Evolutionary conservation across 1,284 basidiomycete genomes (phyloP), one percentile per base, ranked within the genome.

Genomic region (Sphagnurus paluster): DNA sequence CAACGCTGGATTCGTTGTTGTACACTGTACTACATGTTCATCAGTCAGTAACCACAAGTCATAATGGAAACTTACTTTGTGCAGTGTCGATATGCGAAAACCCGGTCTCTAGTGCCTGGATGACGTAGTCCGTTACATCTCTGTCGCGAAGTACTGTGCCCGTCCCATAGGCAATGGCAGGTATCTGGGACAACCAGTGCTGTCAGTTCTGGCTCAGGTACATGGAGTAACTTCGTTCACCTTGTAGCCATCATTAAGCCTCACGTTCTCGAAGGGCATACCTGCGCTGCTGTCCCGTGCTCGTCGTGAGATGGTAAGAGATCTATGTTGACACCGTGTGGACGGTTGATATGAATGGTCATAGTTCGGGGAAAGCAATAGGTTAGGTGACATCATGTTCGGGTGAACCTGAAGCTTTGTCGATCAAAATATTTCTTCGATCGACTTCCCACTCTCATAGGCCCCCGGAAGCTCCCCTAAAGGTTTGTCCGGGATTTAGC

Each of bases 191-290:
- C 3, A 5, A 19, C 13, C 5, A 32, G 29, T 16, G 26, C 28
- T 4, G 26, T 5, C 32, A 14, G 23, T 24, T 10, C 7, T 11
- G 19, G 6, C 11, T 16, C 25, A 13, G 16, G 2, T 39, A n/a
- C n/a, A n/a, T n/a, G n/a, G 16, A 34, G 55, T 13, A 23, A 69
- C 76, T 62, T 68, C 57, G 50, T 66, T 58, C 56, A n/a, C n/a
- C n/a, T n/a, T n/a, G n/a, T n/a, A n/a, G n/a, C 79, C 78, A 53
- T 82, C 77, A 56, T 78, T 79, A 33, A 81, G 64, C 28, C 62
- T 64, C 40, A 77, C 67, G 28, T 64, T 63, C 14, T 61, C 62
- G 60, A 78, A 80, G 45, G 77, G 71, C 79, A 82, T 81, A n/a
- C n/a, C n/a, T n/a, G n/a, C n/a, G n/a, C n/a, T n/a, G n/a, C n/a